Evolutionary conservation across 202 grass and related monocot genomes (phyloP), one percentile per base, ranked within the genome.

Genomic region (Eragrostis tef): DNA sequence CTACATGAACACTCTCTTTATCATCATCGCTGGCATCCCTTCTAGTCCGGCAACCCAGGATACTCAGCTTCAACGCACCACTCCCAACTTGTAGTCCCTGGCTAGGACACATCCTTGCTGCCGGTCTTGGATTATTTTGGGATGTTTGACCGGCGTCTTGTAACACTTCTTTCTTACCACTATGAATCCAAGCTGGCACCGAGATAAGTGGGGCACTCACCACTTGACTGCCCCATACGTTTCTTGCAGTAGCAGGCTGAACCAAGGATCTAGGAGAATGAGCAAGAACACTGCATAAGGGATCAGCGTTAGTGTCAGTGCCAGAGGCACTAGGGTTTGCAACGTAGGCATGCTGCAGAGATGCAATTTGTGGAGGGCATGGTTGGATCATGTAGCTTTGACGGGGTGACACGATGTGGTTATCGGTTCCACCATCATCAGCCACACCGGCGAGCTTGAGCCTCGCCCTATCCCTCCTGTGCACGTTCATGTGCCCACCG

Each of bases 401-500:
- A 66, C 73, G 48, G 0, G 36, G 68, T 6, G 12, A 29, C 79
- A 61, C 13, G 52, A n/a, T 20, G 19, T 47, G 39, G 66, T 21
- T 66, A 26, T 46, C 64, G 19, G 25, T 21, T 49, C 44, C 87
- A 43, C 74, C 73, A 13, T 64, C 87, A 17, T 86, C 86, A 50
- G 20, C 17, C 25, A 17, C 34, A 2, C 63, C 71, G 0, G 85
- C 83, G 11, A 83, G 79, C 84, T 89, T 93, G 64, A 93, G 83
- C 54, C 88, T 78, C 13, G 91, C 91, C 15, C 91, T 74, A 22
- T 93, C 91, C 62, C 91, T 87, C 61, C 91, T 83, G 79, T 93
- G 91, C 25, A 93, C 91, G 63, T 93, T 93, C 91, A 93, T 93
- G 87, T 93, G 91, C 66, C 91, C 91, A 13, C 91, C 91, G 7